These are phyloP conservation scores for Sabuloglossum arenarium DNA, from an alignment of 495 filamentous ascomycete genomes.

Conservation along the genomic window DNA sequence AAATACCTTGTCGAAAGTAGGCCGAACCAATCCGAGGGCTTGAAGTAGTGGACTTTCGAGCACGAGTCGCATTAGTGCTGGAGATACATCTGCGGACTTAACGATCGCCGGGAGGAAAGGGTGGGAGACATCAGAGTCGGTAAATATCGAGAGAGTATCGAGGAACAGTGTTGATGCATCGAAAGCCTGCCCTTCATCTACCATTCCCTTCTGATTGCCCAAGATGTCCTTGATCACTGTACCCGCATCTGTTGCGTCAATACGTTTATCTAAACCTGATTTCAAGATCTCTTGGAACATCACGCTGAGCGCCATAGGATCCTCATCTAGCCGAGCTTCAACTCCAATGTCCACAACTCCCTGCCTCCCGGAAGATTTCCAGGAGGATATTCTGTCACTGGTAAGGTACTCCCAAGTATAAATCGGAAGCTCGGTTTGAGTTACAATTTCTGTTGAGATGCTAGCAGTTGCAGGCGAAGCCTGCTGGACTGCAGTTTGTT, in stretches of 20 bases:
- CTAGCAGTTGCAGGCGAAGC: conserved; percentile 13
- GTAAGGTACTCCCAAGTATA: conserved; percentile 40
- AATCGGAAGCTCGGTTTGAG: conserved; percentile 4
- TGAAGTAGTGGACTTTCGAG: conserved; percentile 62
- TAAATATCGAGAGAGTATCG: conserved; percentile 56
- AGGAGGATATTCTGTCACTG: conserved; percentile 24
- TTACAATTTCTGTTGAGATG: not conserved
- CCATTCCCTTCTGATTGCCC: conserved; percentile 21
- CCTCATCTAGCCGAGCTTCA: conserved; percentile 38
- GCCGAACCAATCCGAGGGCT: conserved; percentile 56
- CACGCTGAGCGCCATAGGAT: conserved; percentile 39
- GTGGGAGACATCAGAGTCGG: conserved; percentile 36
- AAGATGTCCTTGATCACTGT: conserved; percentile 52
- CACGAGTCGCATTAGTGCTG: conserved; percentile 51
- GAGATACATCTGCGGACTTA: conserved; percentile 46
- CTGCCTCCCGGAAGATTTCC: conserved; percentile 27
- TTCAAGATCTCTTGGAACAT: conserved; percentile 74
- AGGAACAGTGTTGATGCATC: conserved; percentile 56
- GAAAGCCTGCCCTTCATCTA: conserved; percentile 19
- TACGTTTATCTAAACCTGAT: conserved; percentile 43
- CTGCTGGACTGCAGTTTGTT: conserved; percentile 12
- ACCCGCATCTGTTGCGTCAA: conserved; percentile 50
- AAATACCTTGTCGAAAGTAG: conserved; percentile 59
- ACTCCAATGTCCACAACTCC: conserved; percentile 24
- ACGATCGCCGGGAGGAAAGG: conserved; percentile 31